Percentiles rank a stretch among this genome's conserved stretches.
Conservation (phyloP, 106 monocot genomes). For the Iris macrosiphon region DNA sequence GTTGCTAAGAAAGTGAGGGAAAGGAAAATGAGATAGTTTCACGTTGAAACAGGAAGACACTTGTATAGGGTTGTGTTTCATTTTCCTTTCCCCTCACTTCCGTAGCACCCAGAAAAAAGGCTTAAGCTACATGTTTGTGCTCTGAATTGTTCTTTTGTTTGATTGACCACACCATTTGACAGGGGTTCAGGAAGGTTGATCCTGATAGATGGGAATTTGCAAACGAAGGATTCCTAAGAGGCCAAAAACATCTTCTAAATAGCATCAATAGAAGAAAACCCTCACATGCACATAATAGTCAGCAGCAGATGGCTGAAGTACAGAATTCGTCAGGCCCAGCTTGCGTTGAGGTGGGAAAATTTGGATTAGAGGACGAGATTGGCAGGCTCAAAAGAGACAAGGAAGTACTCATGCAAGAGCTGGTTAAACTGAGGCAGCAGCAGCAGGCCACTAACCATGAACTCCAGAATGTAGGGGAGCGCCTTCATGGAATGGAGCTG, state of each 20-base stretch:
- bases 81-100: too few species aligned
- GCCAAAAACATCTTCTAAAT: conserved; percentile 27
- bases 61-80: too few species aligned
- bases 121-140: too few species aligned
- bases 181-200: conserved; percentile 36
- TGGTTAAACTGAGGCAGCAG: conserved; percentile 33
- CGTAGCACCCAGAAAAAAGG: too few species aligned
- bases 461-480: conserved; percentile 23
- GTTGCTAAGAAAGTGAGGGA: too few species aligned
- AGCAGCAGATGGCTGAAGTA: conserved; percentile 16
- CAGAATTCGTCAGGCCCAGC: conserved; percentile 21
- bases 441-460: conserved; percentile 30
- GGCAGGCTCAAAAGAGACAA: conserved; percentile 45
- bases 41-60: too few species aligned
- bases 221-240: conserved; percentile 30
- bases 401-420: conserved; percentile 41
- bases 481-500: conserved; percentile 37
- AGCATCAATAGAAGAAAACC: conserved; percentile 33
- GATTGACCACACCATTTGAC: too few species aligned
- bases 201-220: conserved; percentile 38
- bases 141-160: not conserved
- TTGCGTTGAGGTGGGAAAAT: conserved; percentile 41
- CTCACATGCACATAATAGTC: conserved; percentile 28
- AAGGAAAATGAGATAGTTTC: too few species aligned
- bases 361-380: conserved; percentile 39